These are phyloP conservation scores for Salix koriyanagi DNA, from an alignment of 345 rosid species.

Conservation along the genomic window DNA sequence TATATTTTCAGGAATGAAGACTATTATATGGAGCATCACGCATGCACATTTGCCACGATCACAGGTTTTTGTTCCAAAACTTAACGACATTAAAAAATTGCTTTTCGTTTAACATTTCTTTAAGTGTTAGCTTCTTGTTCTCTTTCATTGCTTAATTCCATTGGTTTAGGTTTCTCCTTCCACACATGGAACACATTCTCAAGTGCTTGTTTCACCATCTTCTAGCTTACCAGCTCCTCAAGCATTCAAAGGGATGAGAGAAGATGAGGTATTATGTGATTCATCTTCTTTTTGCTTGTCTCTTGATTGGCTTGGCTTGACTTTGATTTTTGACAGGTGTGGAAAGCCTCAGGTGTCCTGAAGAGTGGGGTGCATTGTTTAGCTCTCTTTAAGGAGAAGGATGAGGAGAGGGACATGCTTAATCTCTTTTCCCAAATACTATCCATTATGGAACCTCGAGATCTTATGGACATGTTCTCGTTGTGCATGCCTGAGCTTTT, in stretches of 20 bases:
- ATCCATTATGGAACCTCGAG: constrained; percentile 95
- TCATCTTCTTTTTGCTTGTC: background rate
- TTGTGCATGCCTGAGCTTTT: constrained; percentile 97
- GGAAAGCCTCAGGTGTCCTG: constrained; percentile 96
- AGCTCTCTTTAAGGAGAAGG: constrained; percentile 96
- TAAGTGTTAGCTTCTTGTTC: background rate
- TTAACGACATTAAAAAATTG: background rate
- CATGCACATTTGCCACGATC: constrained; percentile 96
- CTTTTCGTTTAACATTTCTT: background rate
- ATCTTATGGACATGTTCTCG: constrained; percentile 98
- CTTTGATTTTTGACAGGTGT: constrained; percentile 50
- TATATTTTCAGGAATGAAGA: constrained; percentile 80
- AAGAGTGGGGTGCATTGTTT: constrained; percentile 97
- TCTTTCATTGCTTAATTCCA: constrained; percentile 18
- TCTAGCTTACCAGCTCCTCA: constrained; percentile 59
- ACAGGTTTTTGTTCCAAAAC: constrained; percentile 46
- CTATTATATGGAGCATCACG: constrained; percentile 93
- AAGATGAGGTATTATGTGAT: constrained; percentile 73
- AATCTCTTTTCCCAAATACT: constrained; percentile 84
- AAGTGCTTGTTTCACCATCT: constrained; percentile 58
- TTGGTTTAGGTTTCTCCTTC: constrained; percentile 48
- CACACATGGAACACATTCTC: constrained; percentile 59
- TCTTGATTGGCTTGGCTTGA: constrained; percentile 22
- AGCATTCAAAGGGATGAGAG: constrained; percentile 89
- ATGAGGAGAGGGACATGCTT: constrained; percentile 94